Conservation (phyloP, 2,329 filamentous ascomycete species). For the Thelonectria olida region DNA sequence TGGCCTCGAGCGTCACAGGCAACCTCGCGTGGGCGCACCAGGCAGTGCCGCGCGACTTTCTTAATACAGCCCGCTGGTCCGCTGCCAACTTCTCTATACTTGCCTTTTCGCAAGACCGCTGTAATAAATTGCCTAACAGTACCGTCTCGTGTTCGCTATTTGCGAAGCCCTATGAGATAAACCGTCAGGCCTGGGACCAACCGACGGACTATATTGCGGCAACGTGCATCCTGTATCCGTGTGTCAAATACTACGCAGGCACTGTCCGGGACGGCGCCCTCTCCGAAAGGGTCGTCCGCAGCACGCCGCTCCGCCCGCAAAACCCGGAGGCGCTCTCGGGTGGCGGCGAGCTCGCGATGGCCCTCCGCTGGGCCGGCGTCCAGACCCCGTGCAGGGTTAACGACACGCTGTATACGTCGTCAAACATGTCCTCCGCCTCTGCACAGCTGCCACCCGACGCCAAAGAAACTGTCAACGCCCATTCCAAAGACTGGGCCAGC, state of each 20-base stretch:
- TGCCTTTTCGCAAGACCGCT: too few relatives aligned
- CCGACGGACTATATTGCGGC: conserved; percentile 11
- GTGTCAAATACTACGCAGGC: conserved; percentile 12
- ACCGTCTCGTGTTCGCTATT: too few relatives aligned
- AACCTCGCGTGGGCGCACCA: too few relatives aligned
- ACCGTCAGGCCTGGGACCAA: background rate
- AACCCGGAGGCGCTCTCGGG: background rate
- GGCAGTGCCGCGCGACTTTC: too few relatives aligned
- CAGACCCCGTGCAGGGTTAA: conserved; percentile 10
- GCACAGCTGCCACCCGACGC: background rate
- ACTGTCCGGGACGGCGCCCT: background rate
- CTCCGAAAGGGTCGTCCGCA: background rate
- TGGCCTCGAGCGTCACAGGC: too few relatives aligned
- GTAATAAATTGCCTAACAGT: too few relatives aligned
- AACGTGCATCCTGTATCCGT: conserved; percentile 12
- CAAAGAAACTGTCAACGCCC: background rate
- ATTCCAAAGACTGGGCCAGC: background rate
- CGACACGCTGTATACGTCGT: background rate
- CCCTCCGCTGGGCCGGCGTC: too few relatives aligned
- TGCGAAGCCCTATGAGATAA: too few relatives aligned
- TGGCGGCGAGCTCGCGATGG: too few relatives aligned
- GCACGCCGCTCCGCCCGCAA: background rate
- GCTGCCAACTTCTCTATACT: too few relatives aligned
- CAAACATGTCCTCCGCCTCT: too few relatives aligned
- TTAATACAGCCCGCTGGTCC: too few relatives aligned